These are phyloP conservation scores for Bolboschoenoplectus hybrid DNA, from an alignment of 202 grass and related monocot species.

Conservation along the genomic window DNA sequence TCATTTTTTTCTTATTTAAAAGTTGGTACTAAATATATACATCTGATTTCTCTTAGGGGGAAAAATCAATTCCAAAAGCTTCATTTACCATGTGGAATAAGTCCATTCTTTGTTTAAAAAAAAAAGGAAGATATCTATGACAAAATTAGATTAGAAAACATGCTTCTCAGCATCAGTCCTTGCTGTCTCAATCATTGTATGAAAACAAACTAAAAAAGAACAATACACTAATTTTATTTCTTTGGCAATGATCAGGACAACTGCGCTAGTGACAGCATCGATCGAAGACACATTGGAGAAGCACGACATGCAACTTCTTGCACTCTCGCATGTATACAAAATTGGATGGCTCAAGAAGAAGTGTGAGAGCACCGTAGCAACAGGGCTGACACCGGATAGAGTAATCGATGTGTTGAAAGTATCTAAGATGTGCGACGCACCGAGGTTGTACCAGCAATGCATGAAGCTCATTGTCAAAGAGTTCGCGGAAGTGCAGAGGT, in stretches of 20 bases:
- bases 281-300: slow-evolving; percentile 37
- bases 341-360: slow-evolving; percentile 67
- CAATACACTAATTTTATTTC: not conserved
- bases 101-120: no score
- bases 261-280: not conserved
- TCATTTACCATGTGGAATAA: no score
- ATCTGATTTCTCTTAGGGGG: no score
- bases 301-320: slow-evolving; percentile 62
- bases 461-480: slow-evolving; percentile 55
- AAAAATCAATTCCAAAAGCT: not conserved
- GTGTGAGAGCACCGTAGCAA: slow-evolving; percentile 52
- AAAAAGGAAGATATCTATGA: no score
- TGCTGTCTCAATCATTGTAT: not conserved
- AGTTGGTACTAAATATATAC: not conserved
- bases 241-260: not conserved
- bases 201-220: not conserved
- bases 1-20: not conserved
- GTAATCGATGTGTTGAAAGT: slow-evolving; percentile 65
- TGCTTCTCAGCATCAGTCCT: not conserved
- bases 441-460: slow-evolving; percentile 59
- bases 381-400: slow-evolving; percentile 46
- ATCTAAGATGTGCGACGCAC: slow-evolving; percentile 69
- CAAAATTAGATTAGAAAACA: no score
- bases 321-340: slow-evolving; percentile 63
- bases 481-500: slow-evolving; percentile 45